Base-by-base conservation (phyloP, 306 rosid species). In the Arachis stenosperma region DNA sequence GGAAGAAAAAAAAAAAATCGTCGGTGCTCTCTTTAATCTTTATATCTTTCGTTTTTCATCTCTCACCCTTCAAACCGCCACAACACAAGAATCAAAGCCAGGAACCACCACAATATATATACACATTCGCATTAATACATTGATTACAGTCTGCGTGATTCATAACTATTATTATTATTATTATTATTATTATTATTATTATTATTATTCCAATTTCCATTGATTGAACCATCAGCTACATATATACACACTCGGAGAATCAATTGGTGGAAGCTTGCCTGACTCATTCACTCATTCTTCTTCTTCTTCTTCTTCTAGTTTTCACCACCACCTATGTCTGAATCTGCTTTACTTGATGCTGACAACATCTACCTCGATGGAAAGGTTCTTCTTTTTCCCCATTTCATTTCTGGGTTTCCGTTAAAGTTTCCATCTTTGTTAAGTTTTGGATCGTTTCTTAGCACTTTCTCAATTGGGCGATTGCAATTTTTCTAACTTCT, bases 321-420 rank as follows among this genome's bases (percentile, higher is more conserved):
- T 52, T 8, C 29, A 50, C 6, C 15, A 50, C 15, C 15, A 50
- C 51, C 11, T 9, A 92, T 87, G 92, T 85, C 88, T 61, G 91
- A 88, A 8, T 79, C 88, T 74, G 76, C 85, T 81, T 84, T 96
- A 69, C 78, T 88, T 58, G 86, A 88, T 67, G 83, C 87, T 87
- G 97, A 90, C 81, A 86, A 77, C 87, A 87, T 90, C 96, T 86
- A 90, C 83, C 91, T 90, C 15, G 90, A 95, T 75, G 97, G 98
- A 79, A 87, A 88, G 96, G 98, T 92, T 52, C 10, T 52, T 51
- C 53, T 13, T n/a, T 51, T 12, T 17, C 1, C 30, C 42, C n/a
- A n/a, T 67, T 53, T 4, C 13, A 30, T 13, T 43, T 47, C 8
- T 40, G 13, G 29, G 13, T 69, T 36, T 47, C 67, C 61, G 70